A percentile compares a stretch with the other conserved stretches of the same genome.
These are phyloP conservation scores for Waltergamsia citrina DNA, from an alignment of 2,329 filamentous ascomycete species.

Conservation along the genomic window DNA sequence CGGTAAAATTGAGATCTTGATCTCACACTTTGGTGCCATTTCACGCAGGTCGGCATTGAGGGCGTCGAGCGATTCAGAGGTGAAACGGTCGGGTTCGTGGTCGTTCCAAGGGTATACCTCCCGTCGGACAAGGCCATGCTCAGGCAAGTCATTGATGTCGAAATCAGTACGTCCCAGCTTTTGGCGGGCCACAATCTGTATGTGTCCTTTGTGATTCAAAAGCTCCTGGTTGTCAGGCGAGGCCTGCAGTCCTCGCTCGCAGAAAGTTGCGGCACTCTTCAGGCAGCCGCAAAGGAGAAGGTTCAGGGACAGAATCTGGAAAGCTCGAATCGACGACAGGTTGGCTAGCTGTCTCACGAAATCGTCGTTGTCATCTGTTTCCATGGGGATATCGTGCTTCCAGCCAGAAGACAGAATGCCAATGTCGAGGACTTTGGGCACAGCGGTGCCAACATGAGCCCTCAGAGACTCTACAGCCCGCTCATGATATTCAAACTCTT, in stretches of 20 bases:
- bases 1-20: conserved; percentile 67
- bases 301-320: conserved; percentile 47
- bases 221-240: conserved; percentile 48
- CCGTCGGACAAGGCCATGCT: conserved; percentile 59
- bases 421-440: conserved; percentile 36
- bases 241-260: conserved; percentile 46
- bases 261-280: conserved; percentile 58
- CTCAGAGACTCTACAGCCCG: conserved; percentile 45
- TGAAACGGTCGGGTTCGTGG: conserved; percentile 61
- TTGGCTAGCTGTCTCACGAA: conserved; percentile 30
- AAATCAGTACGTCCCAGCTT: conserved; percentile 36
- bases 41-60: conserved; percentile 61
- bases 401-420: conserved; percentile 28
- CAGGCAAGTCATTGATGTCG: conserved; percentile 49
- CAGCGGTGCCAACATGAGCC: conserved; percentile 18
- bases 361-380: conserved; percentile 19
- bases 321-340: conserved; percentile 45
- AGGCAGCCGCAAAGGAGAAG: conserved; percentile 58
- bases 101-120: conserved; percentile 64
- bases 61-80: conserved; percentile 55
- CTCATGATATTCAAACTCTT: conserved; percentile 76
- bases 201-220: conserved; percentile 39
- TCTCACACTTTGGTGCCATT: conserved; percentile 74
- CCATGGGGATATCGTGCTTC: conserved; percentile 19
- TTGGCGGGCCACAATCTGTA: conserved; percentile 41